Base-by-base conservation (phyloP, 2,329 filamentous ascomycete genomes). In the Diaporthe caulivora region DNA sequence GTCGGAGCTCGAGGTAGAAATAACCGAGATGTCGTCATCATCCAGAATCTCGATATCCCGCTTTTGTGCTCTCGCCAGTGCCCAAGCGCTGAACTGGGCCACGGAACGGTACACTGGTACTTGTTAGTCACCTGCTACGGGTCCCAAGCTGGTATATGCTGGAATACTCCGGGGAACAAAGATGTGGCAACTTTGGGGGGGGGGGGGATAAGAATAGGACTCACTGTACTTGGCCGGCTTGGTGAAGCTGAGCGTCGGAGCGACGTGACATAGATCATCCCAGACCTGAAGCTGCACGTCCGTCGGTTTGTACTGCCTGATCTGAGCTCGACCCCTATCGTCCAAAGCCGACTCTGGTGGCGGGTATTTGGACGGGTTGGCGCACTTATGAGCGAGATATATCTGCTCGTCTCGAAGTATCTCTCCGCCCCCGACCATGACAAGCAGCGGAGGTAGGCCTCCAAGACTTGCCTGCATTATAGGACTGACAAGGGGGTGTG, bases 261-360 rank as follows among this genome's bases (percentile, higher is more conserved):
- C 92, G 8, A 97, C 95, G 80, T 98, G 96, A 79, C 97, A 98
- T 3, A 98, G 86, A 78, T 98, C 94, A 73, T 98, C 96, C 95
- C 96, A 98, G 1, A 98, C 92, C 81, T 98, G 97, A 2, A 99
- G 87, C 80, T 98, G 95, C 0, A 98, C 96, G 78, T 97, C 91
- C 0, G 97, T 99, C 0, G 95, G 94, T 72, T 91, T 90, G 82
- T 94, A 97, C 75, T 88, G 91, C 47, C 87, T 85, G 21, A 97
- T 79, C 17, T 87, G 82, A 5, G 88, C 87, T 26, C 87, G 87
- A 37, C 92, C 92, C 74, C 88, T 86, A 49, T 92, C 89, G 44
- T 92, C 87, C 74, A 97, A 84, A 55, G 90, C 87, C 0, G 86
- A 86, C 49, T 93, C 88, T 0, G 89, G 87, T 0, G 94, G 94